These are phyloP conservation scores for Monilinia laxa DNA, from an alignment of 2,329 filamentous ascomycete species.

Conservation along the genomic window DNA sequence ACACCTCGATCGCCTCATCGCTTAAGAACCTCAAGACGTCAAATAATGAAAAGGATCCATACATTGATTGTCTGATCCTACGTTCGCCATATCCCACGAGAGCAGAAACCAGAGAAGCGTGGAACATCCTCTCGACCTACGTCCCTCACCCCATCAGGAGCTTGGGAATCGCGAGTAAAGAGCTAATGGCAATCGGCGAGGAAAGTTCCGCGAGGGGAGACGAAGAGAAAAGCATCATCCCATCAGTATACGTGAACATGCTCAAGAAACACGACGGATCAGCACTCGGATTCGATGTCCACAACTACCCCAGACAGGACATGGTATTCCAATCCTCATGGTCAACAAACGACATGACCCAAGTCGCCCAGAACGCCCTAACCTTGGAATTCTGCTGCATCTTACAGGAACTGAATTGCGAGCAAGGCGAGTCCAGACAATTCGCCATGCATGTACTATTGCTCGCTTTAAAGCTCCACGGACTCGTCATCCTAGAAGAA, in stretches of 20 bases:
- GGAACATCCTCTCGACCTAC: slow-evolving; percentile 64
- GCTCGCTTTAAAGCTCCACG: not conserved
- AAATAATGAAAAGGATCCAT: slow-evolving; percentile 42
- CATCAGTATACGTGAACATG: not conserved
- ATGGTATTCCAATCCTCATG: slow-evolving; percentile 8
- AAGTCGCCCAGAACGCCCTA: not conserved
- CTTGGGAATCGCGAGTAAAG: slow-evolving; percentile 72
- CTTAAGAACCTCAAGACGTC: slow-evolving; percentile 49
- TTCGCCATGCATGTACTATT: not conserved
- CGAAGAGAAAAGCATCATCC: not conserved
- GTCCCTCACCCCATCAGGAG: slow-evolving; percentile 63
- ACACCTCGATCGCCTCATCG: slow-evolving; percentile 65
- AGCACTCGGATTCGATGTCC: not conserved
- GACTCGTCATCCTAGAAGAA: not conserved
- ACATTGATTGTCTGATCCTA: slow-evolving; percentile 59
- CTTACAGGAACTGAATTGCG: not conserved
- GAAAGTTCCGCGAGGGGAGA: slow-evolving; percentile 33
- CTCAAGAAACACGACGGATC: not conserved
- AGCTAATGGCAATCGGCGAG: slow-evolving; percentile 54
- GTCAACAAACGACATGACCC: not conserved
- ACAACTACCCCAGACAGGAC: not conserved
- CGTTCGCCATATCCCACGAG: slow-evolving; percentile 55
- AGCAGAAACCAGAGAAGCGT: slow-evolving; percentile 59
- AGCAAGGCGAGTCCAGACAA: not conserved
- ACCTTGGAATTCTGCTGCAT: not conserved